Evolutionary conservation across 257 asterid genomes (phyloP).

Genomic region (Ocimum tenuiflorum): DNA sequence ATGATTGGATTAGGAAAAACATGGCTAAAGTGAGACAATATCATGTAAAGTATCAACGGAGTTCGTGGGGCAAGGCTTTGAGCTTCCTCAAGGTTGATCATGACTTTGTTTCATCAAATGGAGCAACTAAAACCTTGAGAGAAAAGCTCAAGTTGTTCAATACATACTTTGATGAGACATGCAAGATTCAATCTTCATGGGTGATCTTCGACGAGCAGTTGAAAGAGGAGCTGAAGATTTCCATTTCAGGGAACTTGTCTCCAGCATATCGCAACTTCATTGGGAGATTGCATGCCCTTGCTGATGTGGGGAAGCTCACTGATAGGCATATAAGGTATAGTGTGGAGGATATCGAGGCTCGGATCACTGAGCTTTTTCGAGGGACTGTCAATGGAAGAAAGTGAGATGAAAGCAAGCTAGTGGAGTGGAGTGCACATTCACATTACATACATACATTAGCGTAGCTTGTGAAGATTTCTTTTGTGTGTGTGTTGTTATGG

Average conservation of each 20-base stretch:
- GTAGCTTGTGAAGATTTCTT: no score
- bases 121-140: constrained; percentile 43
- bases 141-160: constrained; percentile 72
- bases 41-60: constrained; percentile 58
- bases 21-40: constrained; percentile 58
- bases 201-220: constrained; percentile 62
- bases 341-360: constrained; percentile 59
- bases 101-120: constrained; percentile 35
- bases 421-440: no score
- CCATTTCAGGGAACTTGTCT: constrained; percentile 39
- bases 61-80: constrained; percentile 70
- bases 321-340: constrained; percentile 55
- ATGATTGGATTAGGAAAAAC: constrained; percentile 72
- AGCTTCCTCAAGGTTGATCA: constrained; percentile 50
- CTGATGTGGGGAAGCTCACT: constrained; percentile 34
- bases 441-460: no score
- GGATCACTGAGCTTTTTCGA: constrained; percentile 46
- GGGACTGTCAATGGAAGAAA: constrained; percentile 46
- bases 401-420: no score
- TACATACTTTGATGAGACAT: constrained; percentile 55
- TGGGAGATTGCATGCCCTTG: constrained; percentile 41
- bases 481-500: no score
- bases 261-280: constrained; percentile 68
- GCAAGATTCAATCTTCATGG: constrained; percentile 60
- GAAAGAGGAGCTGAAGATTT: constrained; percentile 62